Conservation (phyloP, 2,329 filamentous ascomycete genomes). For the Trichoderma sp. region DNA sequence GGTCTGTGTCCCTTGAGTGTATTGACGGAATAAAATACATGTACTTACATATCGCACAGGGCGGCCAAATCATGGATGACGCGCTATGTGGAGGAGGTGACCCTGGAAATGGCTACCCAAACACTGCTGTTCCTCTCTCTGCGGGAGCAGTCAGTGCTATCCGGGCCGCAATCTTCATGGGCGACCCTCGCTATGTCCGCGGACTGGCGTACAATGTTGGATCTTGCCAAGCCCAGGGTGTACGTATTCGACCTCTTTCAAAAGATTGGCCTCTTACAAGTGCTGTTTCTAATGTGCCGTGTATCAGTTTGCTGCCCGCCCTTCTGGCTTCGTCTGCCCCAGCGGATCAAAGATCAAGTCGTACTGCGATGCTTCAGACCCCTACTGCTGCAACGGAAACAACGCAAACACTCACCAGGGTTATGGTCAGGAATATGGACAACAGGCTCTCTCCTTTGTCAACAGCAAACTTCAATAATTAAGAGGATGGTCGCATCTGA, state of each 20-base stretch:
- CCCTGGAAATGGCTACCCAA: constrained; percentile 43
- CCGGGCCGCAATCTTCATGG: constrained; percentile 65
- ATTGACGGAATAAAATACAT: background rate
- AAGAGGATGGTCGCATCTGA: background rate
- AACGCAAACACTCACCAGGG: constrained; percentile 59
- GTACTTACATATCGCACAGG: constrained; percentile 30
- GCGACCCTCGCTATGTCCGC: constrained; percentile 56
- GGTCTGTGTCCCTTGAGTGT: constrained; percentile 33
- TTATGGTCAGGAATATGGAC: constrained; percentile 62
- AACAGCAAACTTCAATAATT: constrained; percentile 42
- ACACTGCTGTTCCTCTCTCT: constrained; percentile 43
- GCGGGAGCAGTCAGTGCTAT: constrained; percentile 52
- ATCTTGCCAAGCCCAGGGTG: constrained; percentile 44
- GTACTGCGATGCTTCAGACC: constrained; percentile 63
- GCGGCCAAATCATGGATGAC: constrained; percentile 63
- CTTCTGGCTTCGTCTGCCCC: constrained; percentile 56
- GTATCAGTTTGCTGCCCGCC: constrained; percentile 58
- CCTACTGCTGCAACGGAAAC: constrained; percentile 65
- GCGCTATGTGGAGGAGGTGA: constrained; percentile 61
- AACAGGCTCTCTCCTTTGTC: constrained; percentile 58
- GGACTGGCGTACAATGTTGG: constrained; percentile 58
- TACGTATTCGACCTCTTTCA: constrained; percentile 42
- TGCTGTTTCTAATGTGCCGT: background rate
- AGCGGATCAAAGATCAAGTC: constrained; percentile 54
- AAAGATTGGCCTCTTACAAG: background rate